Percentiles rank a stretch among this genome's conserved stretches.
Evolutionary conservation across 805 yeast genomes (phyloP).

Genomic region (Zygosaccharomyces gambellarensis): DNA sequence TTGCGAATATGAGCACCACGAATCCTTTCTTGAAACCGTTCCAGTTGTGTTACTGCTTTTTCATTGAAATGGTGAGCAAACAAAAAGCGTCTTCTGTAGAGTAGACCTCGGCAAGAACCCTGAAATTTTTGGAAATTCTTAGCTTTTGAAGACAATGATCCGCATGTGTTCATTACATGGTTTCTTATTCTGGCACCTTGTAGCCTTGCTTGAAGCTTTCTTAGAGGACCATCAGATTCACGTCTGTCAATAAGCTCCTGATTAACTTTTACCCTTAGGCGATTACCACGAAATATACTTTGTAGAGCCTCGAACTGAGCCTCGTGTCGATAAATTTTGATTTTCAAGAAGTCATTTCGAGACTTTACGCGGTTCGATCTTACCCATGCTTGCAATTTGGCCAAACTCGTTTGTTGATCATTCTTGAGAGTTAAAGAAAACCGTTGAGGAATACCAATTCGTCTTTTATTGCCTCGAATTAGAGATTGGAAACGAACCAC

Average conservation of each 20-base stretch:
- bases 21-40: neutral
- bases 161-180: neutral
- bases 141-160: neutral
- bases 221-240: slow-evolving; percentile 10
- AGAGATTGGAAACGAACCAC: slow-evolving; percentile 46
- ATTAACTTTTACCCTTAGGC: slow-evolving; percentile 26
- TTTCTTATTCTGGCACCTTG: slow-evolving; percentile 8
- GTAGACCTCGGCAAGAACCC: slow-evolving; percentile 45
- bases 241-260: slow-evolving; percentile 3
- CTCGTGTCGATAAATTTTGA: slow-evolving; percentile 28
- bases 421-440: neutral
- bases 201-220: slow-evolving; percentile 23
- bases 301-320: slow-evolving; percentile 33
- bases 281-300: slow-evolving; percentile 38
- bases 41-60: neutral
- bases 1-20: neutral
- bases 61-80: neutral
- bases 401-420: slow-evolving; percentile 20
- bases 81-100: slow-evolving; percentile 32
- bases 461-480: slow-evolving; percentile 45
- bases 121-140: slow-evolving; percentile 41
- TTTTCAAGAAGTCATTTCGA: slow-evolving; percentile 21
- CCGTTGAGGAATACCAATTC: slow-evolving; percentile 15
- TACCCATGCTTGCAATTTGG: slow-evolving; percentile 54
- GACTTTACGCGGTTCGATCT: slow-evolving; percentile 42